Evolutionary conservation across 208 protist genomes (phyloP).

Genomic region (Leishmania gerbilli): DNA sequence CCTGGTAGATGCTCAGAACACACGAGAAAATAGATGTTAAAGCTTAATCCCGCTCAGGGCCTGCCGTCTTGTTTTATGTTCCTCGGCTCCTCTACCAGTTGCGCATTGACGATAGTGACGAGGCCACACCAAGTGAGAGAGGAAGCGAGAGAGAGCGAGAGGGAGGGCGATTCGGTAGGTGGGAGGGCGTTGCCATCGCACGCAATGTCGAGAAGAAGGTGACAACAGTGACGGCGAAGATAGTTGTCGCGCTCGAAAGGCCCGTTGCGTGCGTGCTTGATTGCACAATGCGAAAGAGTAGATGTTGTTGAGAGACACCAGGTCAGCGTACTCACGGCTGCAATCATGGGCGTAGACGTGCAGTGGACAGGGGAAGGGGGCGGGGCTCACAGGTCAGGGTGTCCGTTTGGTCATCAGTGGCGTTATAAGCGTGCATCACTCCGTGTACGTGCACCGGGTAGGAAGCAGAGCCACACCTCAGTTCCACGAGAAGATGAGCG

Average conservation of each 20-base stretch:
- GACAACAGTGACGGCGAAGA: background rate
- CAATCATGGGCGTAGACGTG: background rate
- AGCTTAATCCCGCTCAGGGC: background rate
- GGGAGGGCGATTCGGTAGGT: background rate
- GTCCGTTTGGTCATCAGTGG: background rate
- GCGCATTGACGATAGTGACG: background rate
- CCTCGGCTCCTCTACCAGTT: background rate
- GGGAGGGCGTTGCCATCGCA: background rate
- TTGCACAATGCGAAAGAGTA: background rate
- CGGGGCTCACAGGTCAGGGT: background rate
- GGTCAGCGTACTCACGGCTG: background rate
- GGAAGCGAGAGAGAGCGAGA: background rate
- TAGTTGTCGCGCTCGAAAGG: background rate
- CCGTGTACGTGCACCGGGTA: background rate
- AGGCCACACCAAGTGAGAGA: background rate
- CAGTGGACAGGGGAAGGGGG: background rate
- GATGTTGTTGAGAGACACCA: background rate
- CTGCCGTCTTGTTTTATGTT: background rate
- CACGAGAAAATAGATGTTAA: background rate
- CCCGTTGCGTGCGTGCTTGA: background rate
- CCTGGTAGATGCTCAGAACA: background rate
- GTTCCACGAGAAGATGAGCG: background rate
- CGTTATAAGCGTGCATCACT: background rate
- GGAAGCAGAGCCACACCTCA: background rate
- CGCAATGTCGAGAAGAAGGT: background rate